These are phyloP conservation scores for Whalleya microplaca DNA, from an alignment of 2,329 filamentous ascomycete species.

Conservation along the genomic window DNA sequence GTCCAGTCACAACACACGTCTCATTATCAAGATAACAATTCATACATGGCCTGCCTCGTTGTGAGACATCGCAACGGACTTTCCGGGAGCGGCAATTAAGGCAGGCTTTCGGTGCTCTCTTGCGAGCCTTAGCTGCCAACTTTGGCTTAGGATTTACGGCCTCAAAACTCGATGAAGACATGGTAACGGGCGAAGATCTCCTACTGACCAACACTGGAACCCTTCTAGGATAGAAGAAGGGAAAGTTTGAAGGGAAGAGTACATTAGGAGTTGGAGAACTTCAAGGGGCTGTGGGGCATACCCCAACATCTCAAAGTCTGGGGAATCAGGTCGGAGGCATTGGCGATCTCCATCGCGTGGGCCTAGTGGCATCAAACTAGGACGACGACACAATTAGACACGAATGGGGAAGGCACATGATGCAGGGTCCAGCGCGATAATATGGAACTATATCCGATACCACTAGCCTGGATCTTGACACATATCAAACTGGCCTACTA, in stretches of 20 bases:
- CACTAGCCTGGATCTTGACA: slow-evolving; percentile 9
- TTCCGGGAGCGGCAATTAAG: slow-evolving; percentile 55
- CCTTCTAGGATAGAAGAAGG: slow-evolving; percentile 4
- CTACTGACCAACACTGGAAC: slow-evolving; percentile 10
- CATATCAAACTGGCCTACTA: slow-evolving; percentile 10
- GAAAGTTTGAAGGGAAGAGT: slow-evolving; percentile 8
- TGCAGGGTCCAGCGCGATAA: slow-evolving; percentile 14
- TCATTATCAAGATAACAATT: slow-evolving; percentile 57
- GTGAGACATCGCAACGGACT: slow-evolving; percentile 55
- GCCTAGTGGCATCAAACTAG: slow-evolving; percentile 4
- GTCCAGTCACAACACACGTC: slow-evolving; percentile 45
- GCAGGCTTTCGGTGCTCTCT: slow-evolving; percentile 55
- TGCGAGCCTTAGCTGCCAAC: slow-evolving; percentile 42
- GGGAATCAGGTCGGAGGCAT: slow-evolving; percentile 14
- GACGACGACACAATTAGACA: background rate
- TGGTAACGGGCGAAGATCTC: slow-evolving; percentile 19
- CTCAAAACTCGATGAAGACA: slow-evolving; percentile 25
- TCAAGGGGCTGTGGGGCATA: slow-evolving; percentile 31
- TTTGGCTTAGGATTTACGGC: slow-evolving; percentile 36
- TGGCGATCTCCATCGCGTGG: slow-evolving; percentile 15
- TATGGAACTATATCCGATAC: slow-evolving; percentile 11
- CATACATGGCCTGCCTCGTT: slow-evolving; percentile 53
- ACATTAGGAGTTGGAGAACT: slow-evolving; percentile 29
- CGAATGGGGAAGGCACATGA: background rate
- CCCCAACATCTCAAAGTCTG: slow-evolving; percentile 11